Conservation (phyloP, 2,329 filamentous ascomycete genomes). For the Triangularia setosa region DNA sequence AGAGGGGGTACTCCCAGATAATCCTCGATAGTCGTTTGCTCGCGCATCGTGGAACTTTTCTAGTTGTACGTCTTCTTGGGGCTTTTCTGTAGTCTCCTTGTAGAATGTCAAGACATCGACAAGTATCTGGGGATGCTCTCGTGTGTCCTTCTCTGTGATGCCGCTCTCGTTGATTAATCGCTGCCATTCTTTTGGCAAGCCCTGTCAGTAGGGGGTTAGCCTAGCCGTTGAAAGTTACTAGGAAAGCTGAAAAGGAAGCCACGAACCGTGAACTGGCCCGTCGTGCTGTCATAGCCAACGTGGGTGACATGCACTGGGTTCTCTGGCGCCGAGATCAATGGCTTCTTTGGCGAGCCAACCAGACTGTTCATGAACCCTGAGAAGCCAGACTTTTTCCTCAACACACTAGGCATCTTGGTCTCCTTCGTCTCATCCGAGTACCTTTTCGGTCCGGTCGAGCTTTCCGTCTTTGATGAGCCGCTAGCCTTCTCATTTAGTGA, state of each 20-base stretch:
- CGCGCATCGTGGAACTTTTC: constrained; percentile 94
- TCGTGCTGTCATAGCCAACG: constrained; percentile 94
- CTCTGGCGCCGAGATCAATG: constrained; percentile 94
- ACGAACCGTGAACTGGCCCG: constrained; percentile 90
- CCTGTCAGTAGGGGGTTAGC: constrained; percentile 47
- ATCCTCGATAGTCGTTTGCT: constrained; percentile 49
- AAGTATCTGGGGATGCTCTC: constrained; percentile 92
- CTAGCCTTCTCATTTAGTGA: constrained; percentile 47
- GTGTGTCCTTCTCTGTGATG: constrained; percentile 92
- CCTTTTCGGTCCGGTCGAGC: constrained; percentile 58
- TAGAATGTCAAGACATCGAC: constrained; percentile 96
- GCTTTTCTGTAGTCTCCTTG: constrained; percentile 82
- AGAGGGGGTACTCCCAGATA: constrained; percentile 38
- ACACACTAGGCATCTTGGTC: constrained; percentile 52
- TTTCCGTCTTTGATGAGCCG: constrained; percentile 40
- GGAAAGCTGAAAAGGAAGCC: not conserved
- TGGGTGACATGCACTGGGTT: constrained; percentile 98
- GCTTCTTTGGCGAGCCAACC: constrained; percentile 81
- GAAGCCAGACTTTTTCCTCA: constrained; percentile 84
- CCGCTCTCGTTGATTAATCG: constrained; percentile 91
- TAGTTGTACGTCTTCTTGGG: constrained; percentile 80
- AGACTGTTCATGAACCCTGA: constrained; percentile 81
- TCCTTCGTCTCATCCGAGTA: constrained; percentile 75
- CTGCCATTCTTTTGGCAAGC: constrained; percentile 97
- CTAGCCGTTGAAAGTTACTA: not conserved